These are phyloP conservation scores for Xylariaceae sp. DNA, from an alignment of 2,329 filamentous ascomycete species.

Conservation along the genomic window DNA sequence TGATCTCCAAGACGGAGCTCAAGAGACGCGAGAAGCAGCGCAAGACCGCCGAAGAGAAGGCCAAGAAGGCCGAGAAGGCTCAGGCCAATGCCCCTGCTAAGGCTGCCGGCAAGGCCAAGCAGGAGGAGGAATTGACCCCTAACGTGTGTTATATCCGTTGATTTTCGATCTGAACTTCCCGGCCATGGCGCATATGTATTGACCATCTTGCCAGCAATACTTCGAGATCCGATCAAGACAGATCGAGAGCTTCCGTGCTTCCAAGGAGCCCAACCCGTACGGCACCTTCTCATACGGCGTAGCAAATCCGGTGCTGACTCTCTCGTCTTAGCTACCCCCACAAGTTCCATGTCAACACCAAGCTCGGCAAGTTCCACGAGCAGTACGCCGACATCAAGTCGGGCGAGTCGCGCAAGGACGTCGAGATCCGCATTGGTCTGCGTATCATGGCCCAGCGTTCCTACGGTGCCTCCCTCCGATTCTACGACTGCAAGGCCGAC, in stretches of 20 bases:
- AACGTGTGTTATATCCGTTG: constrained; percentile 45
- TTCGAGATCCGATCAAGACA: constrained; percentile 89
- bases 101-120: constrained; percentile 49
- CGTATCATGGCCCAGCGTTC: constrained; percentile 85
- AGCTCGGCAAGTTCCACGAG: constrained; percentile 71
- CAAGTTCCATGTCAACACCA: constrained; percentile 82
- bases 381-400: constrained; percentile 80
- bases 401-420: constrained; percentile 74
- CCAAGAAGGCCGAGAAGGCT: constrained; percentile 67
- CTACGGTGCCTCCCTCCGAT: constrained; percentile 78
- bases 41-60: constrained; percentile 82
- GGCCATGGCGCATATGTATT: not conserved
- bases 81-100: constrained; percentile 40
- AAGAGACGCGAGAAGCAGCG: constrained; percentile 96
- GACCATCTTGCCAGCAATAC: constrained; percentile 48
- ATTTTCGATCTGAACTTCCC: not conserved
- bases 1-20: constrained; percentile 75
- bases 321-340: constrained; percentile 65
- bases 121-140: constrained; percentile 74
- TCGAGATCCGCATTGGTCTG: constrained; percentile 70
- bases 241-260: constrained; percentile 69
- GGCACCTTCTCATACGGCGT: not conserved
- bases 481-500: constrained; percentile 68
- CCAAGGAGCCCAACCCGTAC: constrained; percentile 62
- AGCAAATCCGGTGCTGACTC: not conserved